Conservation (phyloP, 2,329 filamentous ascomycete species). For the Eutypa lata region DNA sequence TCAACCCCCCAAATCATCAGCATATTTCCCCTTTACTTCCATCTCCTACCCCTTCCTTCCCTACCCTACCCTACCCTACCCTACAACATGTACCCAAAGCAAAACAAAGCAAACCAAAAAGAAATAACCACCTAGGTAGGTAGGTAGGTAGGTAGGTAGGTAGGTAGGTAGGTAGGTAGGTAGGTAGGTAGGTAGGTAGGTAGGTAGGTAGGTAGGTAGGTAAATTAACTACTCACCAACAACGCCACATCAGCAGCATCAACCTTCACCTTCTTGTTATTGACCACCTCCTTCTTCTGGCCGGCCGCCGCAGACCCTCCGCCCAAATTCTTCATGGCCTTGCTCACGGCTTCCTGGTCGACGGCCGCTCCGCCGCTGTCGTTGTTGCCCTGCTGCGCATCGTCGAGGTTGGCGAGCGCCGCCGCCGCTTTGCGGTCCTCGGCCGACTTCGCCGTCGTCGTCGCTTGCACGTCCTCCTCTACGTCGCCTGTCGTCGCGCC, state of each 20-base stretch:
- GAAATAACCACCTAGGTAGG: too few species aligned
- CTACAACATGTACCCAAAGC: background rate
- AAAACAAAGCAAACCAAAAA: background rate
- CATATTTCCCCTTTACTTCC: background rate
- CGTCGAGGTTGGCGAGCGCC: conserved; percentile 68
- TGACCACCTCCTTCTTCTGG: conserved; percentile 36
- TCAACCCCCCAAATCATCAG: too few species aligned
- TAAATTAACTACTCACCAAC: conserved; percentile 61
- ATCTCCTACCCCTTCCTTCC: background rate
- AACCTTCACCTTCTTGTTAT: conserved; percentile 64
- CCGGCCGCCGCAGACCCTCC: conserved; percentile 26
- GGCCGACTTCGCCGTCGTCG: conserved; percentile 56
- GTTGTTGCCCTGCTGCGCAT: conserved; percentile 45
- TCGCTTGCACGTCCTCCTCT: conserved; percentile 50
- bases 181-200: too few species aligned
- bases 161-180: too few species aligned
- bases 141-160: too few species aligned
- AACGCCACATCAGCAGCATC: conserved; percentile 68
- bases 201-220: too few species aligned
- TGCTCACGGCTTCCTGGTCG: conserved; percentile 66
- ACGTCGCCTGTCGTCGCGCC: conserved; percentile 58
- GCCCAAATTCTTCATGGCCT: conserved; percentile 68
- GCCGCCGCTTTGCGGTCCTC: conserved; percentile 76
- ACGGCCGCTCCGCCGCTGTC: conserved; percentile 49
- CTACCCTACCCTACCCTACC: background rate